Evolutionary conservation across 179 eudicot genomes (phyloP), one percentile per base, ranked within the genome.

Genomic region (Nepenthes alata): DNA sequence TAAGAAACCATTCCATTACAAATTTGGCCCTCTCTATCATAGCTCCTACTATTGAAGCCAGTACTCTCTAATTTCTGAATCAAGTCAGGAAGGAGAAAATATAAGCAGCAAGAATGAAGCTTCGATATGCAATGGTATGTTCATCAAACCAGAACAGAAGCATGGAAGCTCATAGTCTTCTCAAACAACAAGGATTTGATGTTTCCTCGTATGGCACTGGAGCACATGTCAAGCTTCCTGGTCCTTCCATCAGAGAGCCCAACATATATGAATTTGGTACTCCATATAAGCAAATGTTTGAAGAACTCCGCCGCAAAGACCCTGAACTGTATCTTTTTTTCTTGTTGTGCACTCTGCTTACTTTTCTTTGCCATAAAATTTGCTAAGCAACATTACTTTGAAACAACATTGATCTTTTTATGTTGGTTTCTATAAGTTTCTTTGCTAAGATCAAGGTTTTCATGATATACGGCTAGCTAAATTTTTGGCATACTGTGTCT

Each of bases 81-180:
- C 45, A 7, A n/a, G 6, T 52, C 55, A 52, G 34, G 36, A 5
- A 56, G n/a, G 34, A 0, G 11, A 38, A 14, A 35, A 37, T 4
- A 44, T n/a, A 70, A n/a, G 54, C 15, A 13, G 13, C 57, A 47
- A 58, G 58, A 37, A 74, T 79, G 91, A 84, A 75, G 72, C 70
- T 69, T 38, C 75, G 89, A 50, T 79, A 78, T 68, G 97, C 97
- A 11, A 86, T 93, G 98, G 98, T 93, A 54, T 93, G 98, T 66
- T 93, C 96, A 3, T 93, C 98, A 61, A 93, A 93, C 62, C 98
- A 93, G 77, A 93, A 93, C 57, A 66, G 96, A 50, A 93, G 98
- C 71, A 93, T 93, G 98, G 98, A 89, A 61, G 84, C 97, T n/a
- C 98, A 93, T 72, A 71, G 49, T 12, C 53, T 93, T 48, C 78